These are phyloP conservation scores for Moesziomyces sp. DNA, from an alignment of 1,284 basidiomycete species.

Conservation along the genomic window DNA sequence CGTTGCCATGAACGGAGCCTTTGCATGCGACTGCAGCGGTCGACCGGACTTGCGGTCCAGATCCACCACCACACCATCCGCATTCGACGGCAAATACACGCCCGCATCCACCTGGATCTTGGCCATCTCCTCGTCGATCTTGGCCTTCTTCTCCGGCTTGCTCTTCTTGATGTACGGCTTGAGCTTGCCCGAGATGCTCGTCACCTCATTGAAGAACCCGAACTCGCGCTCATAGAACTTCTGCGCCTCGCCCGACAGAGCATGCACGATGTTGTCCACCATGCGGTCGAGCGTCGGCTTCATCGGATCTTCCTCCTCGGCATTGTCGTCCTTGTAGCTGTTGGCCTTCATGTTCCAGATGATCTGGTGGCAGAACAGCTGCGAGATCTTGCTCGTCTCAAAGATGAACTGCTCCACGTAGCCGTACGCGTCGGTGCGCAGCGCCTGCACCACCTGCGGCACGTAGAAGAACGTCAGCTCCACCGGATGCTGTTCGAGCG, in stretches of 20 bases:
- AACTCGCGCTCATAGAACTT: slow-evolving; percentile 96
- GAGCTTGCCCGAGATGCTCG: slow-evolving; percentile 95
- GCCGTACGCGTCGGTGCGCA: slow-evolving; percentile 80
- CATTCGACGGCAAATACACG: slow-evolving; percentile 96
- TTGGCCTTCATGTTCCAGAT: slow-evolving; percentile 99
- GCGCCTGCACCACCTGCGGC: slow-evolving; percentile 95
- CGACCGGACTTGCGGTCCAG: slow-evolving; percentile 96
- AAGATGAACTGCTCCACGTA: slow-evolving; percentile 97
- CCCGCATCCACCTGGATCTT: slow-evolving; percentile 92
- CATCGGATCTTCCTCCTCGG: slow-evolving; percentile 84
- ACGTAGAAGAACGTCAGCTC: slow-evolving; percentile 98
- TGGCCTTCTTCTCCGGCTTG: slow-evolving; percentile 98
- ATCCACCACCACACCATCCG: slow-evolving; percentile 94
- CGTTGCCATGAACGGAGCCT: slow-evolving; percentile 99
- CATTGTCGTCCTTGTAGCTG: slow-evolving; percentile 85
- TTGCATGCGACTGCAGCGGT: slow-evolving; percentile 96
- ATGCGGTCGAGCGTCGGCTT: slow-evolving; percentile 92
- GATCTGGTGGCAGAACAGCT: slow-evolving; percentile 98
- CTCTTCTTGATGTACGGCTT: slow-evolving; percentile 96
- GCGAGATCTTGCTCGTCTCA: slow-evolving; percentile 96
- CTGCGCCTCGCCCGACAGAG: slow-evolving; percentile 89
- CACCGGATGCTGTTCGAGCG: slow-evolving; percentile 92
- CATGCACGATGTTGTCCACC: slow-evolving; percentile 82
- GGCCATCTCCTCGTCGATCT: slow-evolving; percentile 99
- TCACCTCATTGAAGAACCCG: slow-evolving; percentile 94